Conservation (phyloP, 805 yeast species). For the Ogataea glucozyma region DNA sequence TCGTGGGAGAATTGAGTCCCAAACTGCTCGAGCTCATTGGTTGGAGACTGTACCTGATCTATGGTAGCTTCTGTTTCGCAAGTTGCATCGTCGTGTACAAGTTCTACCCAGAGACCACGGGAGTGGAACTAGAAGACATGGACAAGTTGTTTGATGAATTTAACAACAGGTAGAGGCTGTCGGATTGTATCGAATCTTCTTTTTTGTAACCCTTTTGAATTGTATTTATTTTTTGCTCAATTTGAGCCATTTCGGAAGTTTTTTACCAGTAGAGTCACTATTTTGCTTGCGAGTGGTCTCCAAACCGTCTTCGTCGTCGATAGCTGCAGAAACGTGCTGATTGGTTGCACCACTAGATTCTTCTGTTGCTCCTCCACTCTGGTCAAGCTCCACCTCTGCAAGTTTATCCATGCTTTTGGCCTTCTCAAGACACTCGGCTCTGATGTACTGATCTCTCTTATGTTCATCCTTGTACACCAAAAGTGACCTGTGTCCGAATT, state of each 20-base stretch:
- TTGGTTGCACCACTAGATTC: conserved; percentile 2
- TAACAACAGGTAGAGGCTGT: background rate
- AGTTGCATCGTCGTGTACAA: conserved; percentile 46
- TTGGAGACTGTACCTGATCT: conserved; percentile 79
- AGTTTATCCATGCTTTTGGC: conserved; percentile 30
- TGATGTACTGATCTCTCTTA: conserved; percentile 27
- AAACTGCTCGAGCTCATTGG: conserved; percentile 69
- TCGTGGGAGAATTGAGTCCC: conserved; percentile 92
- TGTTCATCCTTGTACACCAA: conserved; percentile 25
- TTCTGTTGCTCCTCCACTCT: conserved; percentile 4
- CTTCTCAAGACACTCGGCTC: conserved; percentile 20
- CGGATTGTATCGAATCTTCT: background rate
- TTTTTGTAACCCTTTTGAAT: background rate
- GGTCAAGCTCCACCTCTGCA: conserved; percentile 28
- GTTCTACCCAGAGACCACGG: conserved; percentile 56
- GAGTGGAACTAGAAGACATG: conserved; percentile 55
- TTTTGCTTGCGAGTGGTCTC: background rate
- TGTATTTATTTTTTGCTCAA: conserved; percentile 30
- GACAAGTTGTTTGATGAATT: conserved; percentile 46
- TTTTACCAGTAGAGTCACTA: conserved; percentile 4
- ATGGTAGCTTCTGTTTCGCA: conserved; percentile 63
- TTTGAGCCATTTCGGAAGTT: conserved; percentile 38
- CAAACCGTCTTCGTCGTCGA: background rate
- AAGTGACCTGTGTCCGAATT: conserved; percentile 41
- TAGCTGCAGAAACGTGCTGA: conserved; percentile 7